phyloP scores from a whole-genome alignment of 1,139 yeast genomes.

The Hyphopichia khmerensis region DNA sequence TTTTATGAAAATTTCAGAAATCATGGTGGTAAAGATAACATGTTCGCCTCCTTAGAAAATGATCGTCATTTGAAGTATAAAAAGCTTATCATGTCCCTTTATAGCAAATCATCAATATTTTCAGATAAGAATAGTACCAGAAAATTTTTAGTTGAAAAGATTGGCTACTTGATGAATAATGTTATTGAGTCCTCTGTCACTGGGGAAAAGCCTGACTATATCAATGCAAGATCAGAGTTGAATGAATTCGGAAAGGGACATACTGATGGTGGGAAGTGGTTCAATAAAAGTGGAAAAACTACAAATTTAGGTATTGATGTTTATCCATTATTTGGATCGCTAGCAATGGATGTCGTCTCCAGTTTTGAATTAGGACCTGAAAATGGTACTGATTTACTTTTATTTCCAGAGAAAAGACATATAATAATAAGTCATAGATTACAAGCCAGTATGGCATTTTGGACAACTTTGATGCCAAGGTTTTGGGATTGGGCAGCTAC shows the following conservation, averaged over 20 bases:
- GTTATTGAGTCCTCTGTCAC: constrained; percentile 30
- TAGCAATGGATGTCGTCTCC: constrained; percentile 72
- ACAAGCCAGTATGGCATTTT: constrained; percentile 66
- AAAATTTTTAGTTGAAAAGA: constrained; percentile 22
- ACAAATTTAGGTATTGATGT: constrained; percentile 50
- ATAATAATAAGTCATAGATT: constrained; percentile 51
- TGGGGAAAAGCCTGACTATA: constrained; percentile 32
- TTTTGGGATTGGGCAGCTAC: constrained; percentile 53
- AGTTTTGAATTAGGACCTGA: constrained; percentile 58
- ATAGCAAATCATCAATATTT: constrained; percentile 47
- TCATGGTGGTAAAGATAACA: constrained; percentile 52
- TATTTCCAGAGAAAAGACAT: constrained; percentile 34
- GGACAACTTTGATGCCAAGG: constrained; percentile 62
- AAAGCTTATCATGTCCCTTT: constrained; percentile 46
- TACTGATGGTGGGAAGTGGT: constrained; percentile 25
- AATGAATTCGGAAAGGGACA: constrained; percentile 41
- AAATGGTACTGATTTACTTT: constrained; percentile 43
- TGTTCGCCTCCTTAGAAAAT: constrained; percentile 56
- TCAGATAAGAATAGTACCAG: constrained; percentile 30
- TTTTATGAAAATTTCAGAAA: constrained; percentile 65
- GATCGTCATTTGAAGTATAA: constrained; percentile 50
- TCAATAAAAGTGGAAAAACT: constrained; percentile 17
- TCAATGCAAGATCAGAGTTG: constrained; percentile 29
- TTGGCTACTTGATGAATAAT: constrained; percentile 23
- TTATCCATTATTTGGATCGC: constrained; percentile 60